Percentiles rank a stretch among this genome's conserved stretches.
Conservation (phyloP, 495 filamentous ascomycete species). For the Talaromyces ruber region DNA sequence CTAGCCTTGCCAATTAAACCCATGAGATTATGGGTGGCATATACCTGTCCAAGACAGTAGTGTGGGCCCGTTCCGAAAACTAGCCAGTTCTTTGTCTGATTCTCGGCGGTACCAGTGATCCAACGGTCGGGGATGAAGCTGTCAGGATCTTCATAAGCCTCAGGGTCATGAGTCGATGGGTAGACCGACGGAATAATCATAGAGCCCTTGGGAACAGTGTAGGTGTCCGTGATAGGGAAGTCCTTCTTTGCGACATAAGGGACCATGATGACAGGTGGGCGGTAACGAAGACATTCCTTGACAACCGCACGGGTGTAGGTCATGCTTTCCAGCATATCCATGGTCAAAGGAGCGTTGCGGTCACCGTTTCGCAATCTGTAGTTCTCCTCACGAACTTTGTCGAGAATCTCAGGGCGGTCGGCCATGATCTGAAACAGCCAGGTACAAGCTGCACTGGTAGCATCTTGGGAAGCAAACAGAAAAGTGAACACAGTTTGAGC, state of each 20-base stretch:
- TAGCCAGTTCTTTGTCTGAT: slow-evolving; percentile 91
- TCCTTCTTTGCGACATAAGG: slow-evolving; percentile 92
- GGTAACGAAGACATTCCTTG: slow-evolving; percentile 89
- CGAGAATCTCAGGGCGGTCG: slow-evolving; percentile 84
- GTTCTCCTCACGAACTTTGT: slow-evolving; percentile 90
- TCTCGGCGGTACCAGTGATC: slow-evolving; percentile 83
- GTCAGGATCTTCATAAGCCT: slow-evolving; percentile 86
- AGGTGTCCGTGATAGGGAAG: slow-evolving; percentile 83
- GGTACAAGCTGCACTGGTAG: slow-evolving; percentile 83
- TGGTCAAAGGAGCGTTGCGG: slow-evolving; percentile 54
- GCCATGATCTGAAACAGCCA: slow-evolving; percentile 96
- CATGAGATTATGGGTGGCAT: slow-evolving; percentile 83
- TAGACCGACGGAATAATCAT: slow-evolving; percentile 93
- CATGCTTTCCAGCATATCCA: slow-evolving; percentile 84
- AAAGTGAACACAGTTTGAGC: slow-evolving; percentile 94
- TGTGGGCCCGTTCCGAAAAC: slow-evolving; percentile 96
- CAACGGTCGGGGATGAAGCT: slow-evolving; percentile 83
- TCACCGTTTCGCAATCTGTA: slow-evolving; percentile 70
- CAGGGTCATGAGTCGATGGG: slow-evolving; percentile 85
- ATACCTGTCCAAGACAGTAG: slow-evolving; percentile 93
- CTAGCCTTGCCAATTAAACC: slow-evolving; percentile 94
- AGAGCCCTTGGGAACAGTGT: slow-evolving; percentile 85
- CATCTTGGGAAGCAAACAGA: slow-evolving; percentile 96
- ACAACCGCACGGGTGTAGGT: slow-evolving; percentile 88
- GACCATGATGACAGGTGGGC: slow-evolving; percentile 96